phyloP scores from a whole-genome alignment of 2,329 filamentous ascomycete species.

The Ustilaginoidea virens region DNA sequence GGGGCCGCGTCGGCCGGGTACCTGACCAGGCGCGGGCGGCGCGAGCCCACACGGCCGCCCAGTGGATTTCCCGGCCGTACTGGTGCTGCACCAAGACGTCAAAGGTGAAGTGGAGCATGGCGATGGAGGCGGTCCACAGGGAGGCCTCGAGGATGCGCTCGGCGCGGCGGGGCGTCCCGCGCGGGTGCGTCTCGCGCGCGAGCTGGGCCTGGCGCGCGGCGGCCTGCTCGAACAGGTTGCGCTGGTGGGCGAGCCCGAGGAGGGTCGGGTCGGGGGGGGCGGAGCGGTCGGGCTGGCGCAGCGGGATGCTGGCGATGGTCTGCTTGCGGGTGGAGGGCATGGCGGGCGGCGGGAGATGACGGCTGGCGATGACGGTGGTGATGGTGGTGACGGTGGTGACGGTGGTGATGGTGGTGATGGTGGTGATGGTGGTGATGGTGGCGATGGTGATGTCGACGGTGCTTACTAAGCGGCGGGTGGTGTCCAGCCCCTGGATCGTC shows the following conservation, averaged over 20 bases:
- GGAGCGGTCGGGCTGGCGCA: conserved; percentile 55
- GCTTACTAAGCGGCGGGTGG: too few relatives aligned
- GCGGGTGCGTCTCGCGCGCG: too few relatives aligned
- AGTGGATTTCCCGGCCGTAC: conserved; percentile 52
- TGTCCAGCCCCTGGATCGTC: too few relatives aligned
- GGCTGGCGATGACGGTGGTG: neutral
- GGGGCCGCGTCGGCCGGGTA: conserved; percentile 18
- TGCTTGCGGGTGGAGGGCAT: conserved; percentile 37
- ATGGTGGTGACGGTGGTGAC: too few relatives aligned
- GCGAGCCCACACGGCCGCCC: conserved; percentile 37
- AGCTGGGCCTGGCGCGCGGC: conserved; percentile 20
- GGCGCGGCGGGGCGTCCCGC: conserved; percentile 28
- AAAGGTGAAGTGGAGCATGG: conserved; percentile 61
- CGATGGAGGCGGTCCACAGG: conserved; percentile 45
- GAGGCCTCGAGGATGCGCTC: conserved; percentile 39
- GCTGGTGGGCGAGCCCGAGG: conserved; percentile 55
- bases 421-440: too few relatives aligned
- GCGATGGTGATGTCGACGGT: too few relatives aligned
- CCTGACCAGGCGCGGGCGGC: conserved; percentile 36
- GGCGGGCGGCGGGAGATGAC: conserved; percentile 1
- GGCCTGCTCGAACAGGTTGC: conserved; percentile 38
- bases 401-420: too few relatives aligned
- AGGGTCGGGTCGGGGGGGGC: conserved; percentile 48
- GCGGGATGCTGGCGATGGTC: conserved; percentile 37
- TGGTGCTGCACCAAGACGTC: conserved; percentile 69